Base-by-base conservation (phyloP, 768 basidiomycete species). In the Phaeotremella skinneri region DNA sequence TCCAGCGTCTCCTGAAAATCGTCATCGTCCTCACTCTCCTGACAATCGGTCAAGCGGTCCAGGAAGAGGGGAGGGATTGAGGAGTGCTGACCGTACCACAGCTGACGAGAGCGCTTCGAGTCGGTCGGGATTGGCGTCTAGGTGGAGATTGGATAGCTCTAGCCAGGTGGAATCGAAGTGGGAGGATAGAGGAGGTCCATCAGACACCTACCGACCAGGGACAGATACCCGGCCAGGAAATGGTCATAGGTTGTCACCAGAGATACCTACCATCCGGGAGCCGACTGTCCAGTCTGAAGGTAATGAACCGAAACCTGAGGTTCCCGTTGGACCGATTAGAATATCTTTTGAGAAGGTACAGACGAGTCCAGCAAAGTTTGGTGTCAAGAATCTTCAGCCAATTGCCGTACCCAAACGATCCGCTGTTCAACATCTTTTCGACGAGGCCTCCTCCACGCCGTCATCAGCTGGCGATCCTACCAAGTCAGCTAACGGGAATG, bases 351-450 rank as follows among this genome's bases (percentile, higher is more conserved):
- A 54, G 48, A 30, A 51, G 4, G 43, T 42, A 2, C 11, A 23
- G 20, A 23, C 21, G 43, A 62, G 61, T 54, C 61, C 61, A 17
- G 45, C 34, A 11, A 62, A 55, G 25, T 31, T 31, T 26, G 45
- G 61, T 5, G 52, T 43, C 43, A 45, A 49, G 42, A 32, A 50
- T 13, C 49, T 62, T 25, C 57, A 55, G 14, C 13, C 13, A 11
- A 45, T 45, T 21, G 23, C 11, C 20, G 43, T 45, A 45, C 65
- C 53, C 30, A 52, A 39, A 27, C 57, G 45, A 47, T 37, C 55
- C 0, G 52, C 60, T 11, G 55, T 65, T 17, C 64, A 61, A 26
- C 60, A 58, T 29, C 43, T 65, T 7, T 65, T 65, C 43, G 64
- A 65, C 25, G 56, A 52, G n/a, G 9, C 47, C 0, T 21, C 39